Conservation (phyloP, 2,329 filamentous ascomycete species). For the Raffaelea albimanens region DNA sequence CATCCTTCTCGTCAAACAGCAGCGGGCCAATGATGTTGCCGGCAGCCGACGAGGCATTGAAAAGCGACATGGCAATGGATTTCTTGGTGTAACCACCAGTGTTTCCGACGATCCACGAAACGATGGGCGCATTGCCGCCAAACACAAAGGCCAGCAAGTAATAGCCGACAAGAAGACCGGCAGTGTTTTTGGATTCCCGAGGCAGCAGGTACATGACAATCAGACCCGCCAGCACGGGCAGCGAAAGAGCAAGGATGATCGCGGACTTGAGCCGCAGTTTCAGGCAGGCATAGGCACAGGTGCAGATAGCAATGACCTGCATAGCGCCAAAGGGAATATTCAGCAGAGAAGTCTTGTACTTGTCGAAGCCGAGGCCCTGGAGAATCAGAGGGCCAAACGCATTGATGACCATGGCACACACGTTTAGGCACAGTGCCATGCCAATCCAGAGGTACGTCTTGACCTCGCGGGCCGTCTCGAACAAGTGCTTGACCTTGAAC, state of each 20-base stretch:
- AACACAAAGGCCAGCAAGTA: slow-evolving; percentile 59
- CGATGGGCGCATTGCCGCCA: slow-evolving; percentile 54
- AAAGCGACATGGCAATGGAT: slow-evolving; percentile 53
- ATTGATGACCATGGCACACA: slow-evolving; percentile 54
- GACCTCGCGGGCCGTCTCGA: slow-evolving; percentile 36
- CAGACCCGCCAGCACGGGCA: slow-evolving; percentile 52
- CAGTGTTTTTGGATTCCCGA: slow-evolving; percentile 29
- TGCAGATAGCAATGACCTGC: slow-evolving; percentile 49
- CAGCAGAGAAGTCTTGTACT: slow-evolving; percentile 47
- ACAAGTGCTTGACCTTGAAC: slow-evolving; percentile 58
- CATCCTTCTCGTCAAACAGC: slow-evolving; percentile 48
- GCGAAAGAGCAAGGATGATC: slow-evolving; percentile 41
- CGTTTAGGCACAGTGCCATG: slow-evolving; percentile 53
- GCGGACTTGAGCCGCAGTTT: slow-evolving; percentile 46
- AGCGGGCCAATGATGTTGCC: slow-evolving; percentile 61
- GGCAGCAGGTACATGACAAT: slow-evolving; percentile 47
- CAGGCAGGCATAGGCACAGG: slow-evolving; percentile 48
- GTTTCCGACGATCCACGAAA: slow-evolving; percentile 61
- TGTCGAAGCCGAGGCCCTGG: slow-evolving; percentile 48
- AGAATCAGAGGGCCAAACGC: slow-evolving; percentile 58
- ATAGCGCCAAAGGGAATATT: slow-evolving; percentile 60
- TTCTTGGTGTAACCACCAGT: slow-evolving; percentile 49
- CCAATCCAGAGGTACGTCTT: slow-evolving; percentile 51
- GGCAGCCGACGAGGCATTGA: slow-evolving; percentile 50
- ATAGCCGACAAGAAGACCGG: slow-evolving; percentile 47